Base-by-base conservation (phyloP, 2,329 filamentous ascomycete genomes). In the Juglanconis sp. region DNA sequence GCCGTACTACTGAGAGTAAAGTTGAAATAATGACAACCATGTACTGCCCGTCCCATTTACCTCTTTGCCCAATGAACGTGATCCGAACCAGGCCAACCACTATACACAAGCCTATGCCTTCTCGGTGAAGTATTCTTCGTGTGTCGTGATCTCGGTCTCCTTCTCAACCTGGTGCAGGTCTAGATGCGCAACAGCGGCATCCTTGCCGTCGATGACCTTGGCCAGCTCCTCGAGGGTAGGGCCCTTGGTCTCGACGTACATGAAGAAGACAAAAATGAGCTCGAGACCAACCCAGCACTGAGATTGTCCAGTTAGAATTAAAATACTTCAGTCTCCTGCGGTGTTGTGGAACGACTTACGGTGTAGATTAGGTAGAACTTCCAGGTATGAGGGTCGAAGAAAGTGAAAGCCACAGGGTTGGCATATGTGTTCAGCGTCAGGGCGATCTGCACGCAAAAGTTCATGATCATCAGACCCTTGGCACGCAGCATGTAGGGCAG, bases 151-250 rank as follows among this genome's bases (percentile, higher is more conserved):
- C 36, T 66, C 62, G 1, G 69, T 62, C 65, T 80, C 77, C 70
- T 79, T 77, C 71, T 80, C 76, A 56, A 79, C 70, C 69, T 78
- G 71, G 48, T 73, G 70, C 46, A 81, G 68, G 65, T 82, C 76
- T 57, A 82, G 61, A 60, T 76, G 73, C 5, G 75, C 79, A 15
- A 81, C 80, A 50, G 73, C 65, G 40, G 82, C 84, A 17, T 80
- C 73, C 36, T 86, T 81, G 44, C 84, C 86, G 65, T 88, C 86
- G 71, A 88, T 88, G 73, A 88, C 81, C 74, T 84, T 84, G 69
- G 83, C 85, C 53, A 89, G 79, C 72, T 88, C 85, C 73, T 88
- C 86, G 40, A 88, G 84, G 17, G 86, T 87, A 2, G 83, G 82
- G 36, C 85, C 85, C 65, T 79, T 80, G 44, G 86, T 88, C 74